A percentile compares a stretch with the other conserved stretches of the same genome.
These are phyloP conservation scores for Echites panduratus DNA, from an alignment of 257 asterid genomes.

Conservation along the genomic window DNA sequence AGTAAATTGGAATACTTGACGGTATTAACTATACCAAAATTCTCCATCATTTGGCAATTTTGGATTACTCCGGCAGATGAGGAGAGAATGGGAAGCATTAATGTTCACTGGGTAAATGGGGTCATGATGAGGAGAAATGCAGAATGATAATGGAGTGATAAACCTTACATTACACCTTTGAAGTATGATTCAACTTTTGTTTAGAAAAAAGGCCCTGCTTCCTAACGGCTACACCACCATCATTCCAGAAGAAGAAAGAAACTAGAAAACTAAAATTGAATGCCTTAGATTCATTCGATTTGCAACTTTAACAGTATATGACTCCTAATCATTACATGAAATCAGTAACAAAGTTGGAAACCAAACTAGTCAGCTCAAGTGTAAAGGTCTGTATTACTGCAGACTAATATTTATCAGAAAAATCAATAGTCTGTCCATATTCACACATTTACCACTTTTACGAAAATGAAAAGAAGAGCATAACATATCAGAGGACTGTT, in stretches of 20 bases:
- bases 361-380: background rate
- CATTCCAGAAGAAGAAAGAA: background rate
- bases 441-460: background rate
- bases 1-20: background rate
- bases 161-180: background rate
- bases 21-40: background rate
- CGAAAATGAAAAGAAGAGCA: background rate
- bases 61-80: background rate
- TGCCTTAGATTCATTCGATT: background rate
- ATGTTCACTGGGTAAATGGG: background rate
- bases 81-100: background rate
- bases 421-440: background rate
- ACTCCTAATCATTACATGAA: background rate
- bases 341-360: too few relatives aligned
- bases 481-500: background rate
- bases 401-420: background rate
- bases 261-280: background rate
- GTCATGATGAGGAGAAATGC: background rate
- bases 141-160: background rate
- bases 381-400: background rate
- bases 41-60: background rate
- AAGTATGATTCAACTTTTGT: background rate
- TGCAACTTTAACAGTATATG: background rate
- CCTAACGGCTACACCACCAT: background rate
- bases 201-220: background rate